Evolutionary conservation across 306 rosid species (phyloP), one percentile per base, ranked within the genome.

Genomic region (Citrullus amarus): DNA sequence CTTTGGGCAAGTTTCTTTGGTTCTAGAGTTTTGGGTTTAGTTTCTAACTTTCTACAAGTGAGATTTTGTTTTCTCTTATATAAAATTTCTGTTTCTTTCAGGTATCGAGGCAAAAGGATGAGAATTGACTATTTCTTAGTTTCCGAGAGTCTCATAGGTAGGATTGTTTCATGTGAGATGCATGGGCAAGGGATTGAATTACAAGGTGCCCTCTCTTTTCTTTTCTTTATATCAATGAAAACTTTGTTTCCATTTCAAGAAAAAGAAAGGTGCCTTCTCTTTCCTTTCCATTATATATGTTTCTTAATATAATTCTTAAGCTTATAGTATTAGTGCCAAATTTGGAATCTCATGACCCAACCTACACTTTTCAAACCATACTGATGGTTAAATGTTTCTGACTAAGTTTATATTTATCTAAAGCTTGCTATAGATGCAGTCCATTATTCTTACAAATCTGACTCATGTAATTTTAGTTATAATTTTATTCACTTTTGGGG

Each of bases 41-140:
- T 22, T 58, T 58, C 34, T 22, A 58, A 22, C 15, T 22, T 58
- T 58, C 34, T 22, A 58, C 6, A 9, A 58, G 15, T 58, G 32
- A 22, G 15, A 20, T 22, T 4, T 20, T 11, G 36, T 69, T 69
- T 30, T 69, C 38, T 2, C 56, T 12, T 20, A 17, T 2, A 44
- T 11, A 38, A 46, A 69, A 14, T 12, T 44, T 44, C 36, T 44
- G 76, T 69, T 44, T 13, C 55, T 20, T 80, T 85, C 82, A 95
- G 98, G 96, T 92, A 95, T 80, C 93, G 97, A 10, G 98, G 98
- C 79, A 95, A 95, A 86, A 86, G 97, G 83, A 95, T 95, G 98
- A 87, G 98, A 86, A 95, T 95, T 72, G 98, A 95, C 90, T 95
- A 92, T 75, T 92, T 92, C 69, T 9, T 88, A 78, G 91, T 83